These are phyloP conservation scores for Mycothermus thermophilus DNA, from an alignment of 495 filamentous ascomycete genomes.

Conservation along the genomic window DNA sequence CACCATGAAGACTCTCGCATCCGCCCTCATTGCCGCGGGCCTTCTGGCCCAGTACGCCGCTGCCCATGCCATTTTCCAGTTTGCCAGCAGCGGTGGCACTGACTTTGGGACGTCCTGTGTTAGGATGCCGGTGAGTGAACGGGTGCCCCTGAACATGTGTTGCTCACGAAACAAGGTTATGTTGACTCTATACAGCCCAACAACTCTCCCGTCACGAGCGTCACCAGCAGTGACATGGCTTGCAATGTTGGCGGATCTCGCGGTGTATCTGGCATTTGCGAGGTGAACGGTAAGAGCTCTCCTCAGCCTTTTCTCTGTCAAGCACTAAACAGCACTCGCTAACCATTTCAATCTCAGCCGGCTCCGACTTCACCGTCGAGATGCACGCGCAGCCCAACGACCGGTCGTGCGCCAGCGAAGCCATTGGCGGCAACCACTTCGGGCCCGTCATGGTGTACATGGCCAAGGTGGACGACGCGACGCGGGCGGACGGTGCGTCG, in stretches of 20 bases:
- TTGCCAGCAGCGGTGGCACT: slow-evolving; percentile 8
- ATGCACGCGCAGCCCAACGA: slow-evolving; percentile 12
- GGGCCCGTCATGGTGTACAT: no score
- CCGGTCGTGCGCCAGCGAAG: slow-evolving; percentile 6
- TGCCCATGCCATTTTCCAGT: slow-evolving; percentile 31
- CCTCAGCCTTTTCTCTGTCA: slow-evolving; percentile 20
- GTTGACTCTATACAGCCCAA: slow-evolving; percentile 31
- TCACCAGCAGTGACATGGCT: slow-evolving; percentile 19
- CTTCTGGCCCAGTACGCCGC: slow-evolving; percentile 7
- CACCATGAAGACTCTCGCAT: slow-evolving; percentile 9
- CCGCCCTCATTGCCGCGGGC: slow-evolving; percentile 6
- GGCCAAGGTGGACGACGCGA: no score
- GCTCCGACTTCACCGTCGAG: slow-evolving; percentile 17
- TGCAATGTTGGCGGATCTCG: slow-evolving; percentile 28
- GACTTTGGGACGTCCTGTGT: slow-evolving; percentile 12
- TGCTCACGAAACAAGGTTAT: no score
- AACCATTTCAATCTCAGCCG: slow-evolving; percentile 30
- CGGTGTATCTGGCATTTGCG: slow-evolving; percentile 18
- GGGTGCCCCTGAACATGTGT: no score
- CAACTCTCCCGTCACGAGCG: slow-evolving; percentile 30
- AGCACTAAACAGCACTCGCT: slow-evolving; percentile 22
- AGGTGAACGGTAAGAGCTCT: slow-evolving; percentile 11
- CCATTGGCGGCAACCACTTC: slow-evolving; percentile 16
- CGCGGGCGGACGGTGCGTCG: no score
- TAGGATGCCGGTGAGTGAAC: slow-evolving; percentile 18